Evolutionary conservation across 176 grass and related monocot species (phyloP).

Genomic region (Avena eriantha): DNA sequence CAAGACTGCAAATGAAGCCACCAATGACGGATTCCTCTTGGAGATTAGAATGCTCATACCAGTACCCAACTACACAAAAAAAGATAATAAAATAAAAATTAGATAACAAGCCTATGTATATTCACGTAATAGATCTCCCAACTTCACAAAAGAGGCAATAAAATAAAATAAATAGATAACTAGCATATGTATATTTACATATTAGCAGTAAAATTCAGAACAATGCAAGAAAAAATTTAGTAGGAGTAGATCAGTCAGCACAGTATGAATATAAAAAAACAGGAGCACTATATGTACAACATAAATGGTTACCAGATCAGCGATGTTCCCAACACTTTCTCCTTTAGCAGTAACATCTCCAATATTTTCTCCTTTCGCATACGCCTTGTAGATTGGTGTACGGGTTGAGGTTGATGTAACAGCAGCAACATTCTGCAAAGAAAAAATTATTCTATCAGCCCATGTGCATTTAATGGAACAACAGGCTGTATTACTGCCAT

Average conservation of each 20-base stretch:
- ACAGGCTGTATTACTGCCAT: background rate
- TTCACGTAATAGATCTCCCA: conserved; percentile 43
- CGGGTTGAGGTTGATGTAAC: conserved; percentile 89
- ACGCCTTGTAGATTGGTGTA: conserved; percentile 86
- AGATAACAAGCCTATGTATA: background rate
- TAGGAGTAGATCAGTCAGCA: background rate
- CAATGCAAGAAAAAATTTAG: background rate
- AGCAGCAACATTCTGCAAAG: conserved; percentile 83
- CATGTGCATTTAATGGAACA: conserved; percentile 30
- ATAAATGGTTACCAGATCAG: conserved; percentile 67
- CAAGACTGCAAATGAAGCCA: conserved; percentile 82
- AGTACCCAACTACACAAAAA: conserved; percentile 80
- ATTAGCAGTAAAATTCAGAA: background rate
- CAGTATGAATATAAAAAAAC: background rate
- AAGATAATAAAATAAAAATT: conserved; percentile 19
- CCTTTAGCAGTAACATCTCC: conserved; percentile 91
- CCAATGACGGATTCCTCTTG: conserved; percentile 89
- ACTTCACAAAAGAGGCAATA: conserved; percentile 54
- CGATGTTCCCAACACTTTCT: conserved; percentile 90
- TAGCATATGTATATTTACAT: conserved; percentile 9
- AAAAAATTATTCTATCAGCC: conserved; percentile 14
- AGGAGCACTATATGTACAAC: conserved; percentile 12
- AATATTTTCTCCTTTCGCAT: conserved; percentile 91
- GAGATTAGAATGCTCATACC: conserved; percentile 97
- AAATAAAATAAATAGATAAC: conserved; percentile 11